These are phyloP conservation scores for Calendula officinalis DNA, from an alignment of 129 eudicot genomes.

Conservation along the genomic window DNA sequence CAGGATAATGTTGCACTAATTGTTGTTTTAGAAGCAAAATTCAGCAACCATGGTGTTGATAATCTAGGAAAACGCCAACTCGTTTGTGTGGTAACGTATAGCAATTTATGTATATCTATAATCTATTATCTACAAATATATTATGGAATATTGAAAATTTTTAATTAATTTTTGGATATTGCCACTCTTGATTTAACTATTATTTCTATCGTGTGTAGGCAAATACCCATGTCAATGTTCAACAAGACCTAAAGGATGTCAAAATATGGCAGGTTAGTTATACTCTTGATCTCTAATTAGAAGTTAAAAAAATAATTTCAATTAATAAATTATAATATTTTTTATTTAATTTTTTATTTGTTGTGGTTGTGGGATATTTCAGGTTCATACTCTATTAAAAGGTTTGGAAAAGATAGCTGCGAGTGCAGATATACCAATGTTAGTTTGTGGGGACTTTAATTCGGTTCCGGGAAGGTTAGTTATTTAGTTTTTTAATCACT, in stretches of 20 bases:
- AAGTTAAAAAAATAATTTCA: neutral
- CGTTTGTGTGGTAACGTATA: conserved; percentile 86
- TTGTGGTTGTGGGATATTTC: conserved; percentile 10
- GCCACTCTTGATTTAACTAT: neutral
- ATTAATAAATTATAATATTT: neutral
- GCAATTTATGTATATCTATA: neutral
- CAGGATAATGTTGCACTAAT: conserved; percentile 95
- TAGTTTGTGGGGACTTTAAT: conserved; percentile 96
- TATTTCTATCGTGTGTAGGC: conserved; percentile 42
- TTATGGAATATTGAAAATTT: neutral
- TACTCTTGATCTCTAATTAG: conserved; percentile 3
- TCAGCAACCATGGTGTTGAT: conserved; percentile 76
- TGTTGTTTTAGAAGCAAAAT: conserved; percentile 90
- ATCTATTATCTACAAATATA: too few relatives aligned
- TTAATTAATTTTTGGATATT: neutral
- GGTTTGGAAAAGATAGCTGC: conserved; percentile 96
- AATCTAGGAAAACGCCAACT: conserved; percentile 95
- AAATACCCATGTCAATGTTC: conserved; percentile 91
- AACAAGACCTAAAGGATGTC: conserved; percentile 91
- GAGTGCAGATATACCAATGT: conserved; percentile 96
- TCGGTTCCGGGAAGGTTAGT: conserved; percentile 85
- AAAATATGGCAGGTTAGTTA: conserved; percentile 85
- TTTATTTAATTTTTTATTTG: neutral
- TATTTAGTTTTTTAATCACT: neutral
- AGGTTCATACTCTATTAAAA: conserved; percentile 93